These are phyloP conservation scores for Blastobotrys illinoisensis DNA, from an alignment of 1,139 yeast species.

Conservation along the genomic window DNA sequence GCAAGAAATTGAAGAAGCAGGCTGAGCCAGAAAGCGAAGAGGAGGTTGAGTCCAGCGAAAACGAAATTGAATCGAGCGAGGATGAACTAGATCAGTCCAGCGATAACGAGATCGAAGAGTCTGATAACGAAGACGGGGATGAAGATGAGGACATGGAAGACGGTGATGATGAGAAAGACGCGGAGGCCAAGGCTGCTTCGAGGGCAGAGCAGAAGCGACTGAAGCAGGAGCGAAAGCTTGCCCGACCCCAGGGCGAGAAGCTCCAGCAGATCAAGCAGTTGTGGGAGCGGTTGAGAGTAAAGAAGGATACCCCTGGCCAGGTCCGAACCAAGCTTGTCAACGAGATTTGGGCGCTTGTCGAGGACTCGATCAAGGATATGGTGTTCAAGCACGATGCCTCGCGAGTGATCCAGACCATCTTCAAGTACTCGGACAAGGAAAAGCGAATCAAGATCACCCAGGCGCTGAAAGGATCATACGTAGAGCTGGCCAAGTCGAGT, in stretches of 20 bases:
- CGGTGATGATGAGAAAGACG: slow-evolving; percentile 21
- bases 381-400: slow-evolving; percentile 96
- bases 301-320: slow-evolving; percentile 70
- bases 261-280: slow-evolving; percentile 79
- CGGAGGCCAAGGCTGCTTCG: slow-evolving; percentile 40
- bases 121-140: slow-evolving; percentile 24
- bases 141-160: slow-evolving; percentile 29
- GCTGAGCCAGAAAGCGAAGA: slow-evolving; percentile 10
- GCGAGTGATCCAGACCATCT: slow-evolving; percentile 88
- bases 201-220: slow-evolving; percentile 81
- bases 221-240: slow-evolving; percentile 75
- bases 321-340: slow-evolving; percentile 74
- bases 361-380: slow-evolving; percentile 72
- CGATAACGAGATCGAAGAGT: slow-evolving; percentile 30
- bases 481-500: slow-evolving; percentile 81
- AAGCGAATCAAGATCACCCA: slow-evolving; percentile 68
- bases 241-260: slow-evolving; percentile 79
- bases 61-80: slow-evolving; percentile 18
- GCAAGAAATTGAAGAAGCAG: slow-evolving; percentile 12
- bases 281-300: slow-evolving; percentile 90
- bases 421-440: slow-evolving; percentile 76
- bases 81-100: slow-evolving; percentile 30
- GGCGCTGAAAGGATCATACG: slow-evolving; percentile 70
- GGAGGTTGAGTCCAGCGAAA: slow-evolving; percentile 10
- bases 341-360: slow-evolving; percentile 79